Base-by-base conservation (phyloP, 345 rosid genomes). In the Populus euphratica region DNA sequence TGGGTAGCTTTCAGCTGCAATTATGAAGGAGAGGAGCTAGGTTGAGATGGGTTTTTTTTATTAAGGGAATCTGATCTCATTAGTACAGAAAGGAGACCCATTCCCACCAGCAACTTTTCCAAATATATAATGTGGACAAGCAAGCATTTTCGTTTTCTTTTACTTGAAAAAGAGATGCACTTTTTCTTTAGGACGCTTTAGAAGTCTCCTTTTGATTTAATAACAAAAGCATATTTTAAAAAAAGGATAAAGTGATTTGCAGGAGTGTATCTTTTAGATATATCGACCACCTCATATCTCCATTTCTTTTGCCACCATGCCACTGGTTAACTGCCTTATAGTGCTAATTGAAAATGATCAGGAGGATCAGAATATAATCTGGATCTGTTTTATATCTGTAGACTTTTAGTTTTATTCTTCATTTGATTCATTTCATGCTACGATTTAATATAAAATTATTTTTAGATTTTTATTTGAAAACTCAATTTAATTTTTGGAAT, bases 121-220 rank as follows among this genome's bases (percentile, higher is more conserved):
- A 73, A 76, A 70, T 82, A 17, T 73, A 87, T 80, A 76, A 87
- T 82, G 78, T 64, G 69, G 86, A 85, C 81, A 89, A 83, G 83
- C 79, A 77, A 78, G 86, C 82, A 78, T 81, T 88, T 89, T 85
- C 80, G 13, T 81, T 81, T 8, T 74, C 81, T 75, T 84, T 85
- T 76, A 25, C 75, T 78, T 76, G 78, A 81, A 76, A 85, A 90
- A 78, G 71, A 39, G 39, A 36, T 71, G 80, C 80, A 76, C 90
- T 87, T 91, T 89, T 83, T 80, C 81, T 88, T 87, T 83, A 68
- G 56, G 87, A 70, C 83, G 91, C 91, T 88, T 89, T 87, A 73
- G 43, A 88, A 84, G 84, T 79, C 82, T 77, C 89, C 80, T 87
- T 87, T 76, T 21, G 70, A 78, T 77, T 76, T 35, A 79, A 78